These are phyloP conservation scores for Umbelopsis isabellina DNA, from an alignment of 192 early-diverging fungal genomes.

Conservation along the genomic window DNA sequence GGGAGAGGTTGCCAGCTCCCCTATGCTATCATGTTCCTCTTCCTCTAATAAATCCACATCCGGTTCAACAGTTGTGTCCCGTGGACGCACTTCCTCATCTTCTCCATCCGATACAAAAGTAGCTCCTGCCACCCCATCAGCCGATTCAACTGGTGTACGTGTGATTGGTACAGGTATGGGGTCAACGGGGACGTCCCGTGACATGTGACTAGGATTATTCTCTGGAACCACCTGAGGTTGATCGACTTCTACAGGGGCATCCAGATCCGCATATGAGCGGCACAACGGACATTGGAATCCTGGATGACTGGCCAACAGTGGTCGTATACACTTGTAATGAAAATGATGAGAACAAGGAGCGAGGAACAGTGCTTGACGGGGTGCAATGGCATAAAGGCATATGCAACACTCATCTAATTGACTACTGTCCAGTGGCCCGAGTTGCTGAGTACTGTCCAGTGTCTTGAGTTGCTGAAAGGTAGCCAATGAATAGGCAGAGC, in stretches of 20 bases:
- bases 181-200: background rate
- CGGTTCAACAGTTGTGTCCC: background rate
- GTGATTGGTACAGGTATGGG: background rate
- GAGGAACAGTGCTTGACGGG: constrained; percentile 83
- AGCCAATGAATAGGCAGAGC: constrained; percentile 6
- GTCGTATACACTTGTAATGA: constrained; percentile 91
- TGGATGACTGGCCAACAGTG: constrained; percentile 69
- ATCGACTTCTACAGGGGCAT: constrained; percentile 70
- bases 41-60: background rate
- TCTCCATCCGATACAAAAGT: constrained; percentile 5
- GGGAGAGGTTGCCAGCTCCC: background rate
- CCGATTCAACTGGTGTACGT: background rate
- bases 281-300: constrained; percentile 90
- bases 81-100: background rate
- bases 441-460: background rate
- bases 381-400: constrained; percentile 75
- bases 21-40: background rate
- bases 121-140: background rate
- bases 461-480: constrained; percentile 12
- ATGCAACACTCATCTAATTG: constrained; percentile 76
- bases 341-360: constrained; percentile 86
- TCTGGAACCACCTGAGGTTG: background rate
- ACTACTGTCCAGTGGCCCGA: background rate
- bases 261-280: constrained; percentile 89
- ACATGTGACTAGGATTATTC: no score